Conservation (phyloP, 2,329 filamentous ascomycete species). For the Hortaea sp. region DNA sequence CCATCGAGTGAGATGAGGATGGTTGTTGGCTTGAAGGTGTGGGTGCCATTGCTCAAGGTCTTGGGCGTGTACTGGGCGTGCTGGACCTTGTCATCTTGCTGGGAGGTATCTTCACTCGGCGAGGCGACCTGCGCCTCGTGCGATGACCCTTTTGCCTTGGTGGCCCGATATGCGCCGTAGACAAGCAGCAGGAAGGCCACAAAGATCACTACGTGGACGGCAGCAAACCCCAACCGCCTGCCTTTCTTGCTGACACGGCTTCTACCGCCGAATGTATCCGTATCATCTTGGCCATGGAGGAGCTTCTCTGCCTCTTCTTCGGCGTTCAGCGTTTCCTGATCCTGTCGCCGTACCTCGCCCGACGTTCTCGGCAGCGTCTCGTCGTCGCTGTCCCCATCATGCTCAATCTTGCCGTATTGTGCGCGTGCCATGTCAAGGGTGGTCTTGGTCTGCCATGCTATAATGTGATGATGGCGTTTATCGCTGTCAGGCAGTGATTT, state of each 20-base stretch:
- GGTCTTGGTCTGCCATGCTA: too few species aligned
- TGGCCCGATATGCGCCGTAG: slow-evolving; percentile 48
- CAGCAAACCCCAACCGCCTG: slow-evolving; percentile 27
- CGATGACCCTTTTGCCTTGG: slow-evolving; percentile 12
- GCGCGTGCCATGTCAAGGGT: slow-evolving; percentile 2
- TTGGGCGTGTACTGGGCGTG: slow-evolving; percentile 7
- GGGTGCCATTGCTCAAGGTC: slow-evolving; percentile 66
- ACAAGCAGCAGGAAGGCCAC: slow-evolving; percentile 46
- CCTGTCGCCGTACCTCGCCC: slow-evolving; percentile 14
- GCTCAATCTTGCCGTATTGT: slow-evolving; percentile 6
- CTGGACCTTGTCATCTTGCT: not conserved
- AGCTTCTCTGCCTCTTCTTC: slow-evolving; percentile 39
- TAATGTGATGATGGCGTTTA: too few species aligned
- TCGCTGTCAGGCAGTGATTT: too few species aligned
- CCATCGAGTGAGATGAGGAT: slow-evolving; percentile 91
- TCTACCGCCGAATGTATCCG: not conserved
- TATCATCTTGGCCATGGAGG: slow-evolving; percentile 20
- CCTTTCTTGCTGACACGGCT: slow-evolving; percentile 28
- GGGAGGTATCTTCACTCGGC: not conserved
- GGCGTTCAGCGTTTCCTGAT: slow-evolving; percentile 24
- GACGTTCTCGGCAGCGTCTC: slow-evolving; percentile 7
- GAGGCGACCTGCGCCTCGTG: not conserved
- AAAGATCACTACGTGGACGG: slow-evolving; percentile 36
- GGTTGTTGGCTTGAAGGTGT: slow-evolving; percentile 81
- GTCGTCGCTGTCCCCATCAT: slow-evolving; percentile 1